Conservation (phyloP, 192 early-diverging fungal species). For the Entophlyctis helioformis region DNA sequence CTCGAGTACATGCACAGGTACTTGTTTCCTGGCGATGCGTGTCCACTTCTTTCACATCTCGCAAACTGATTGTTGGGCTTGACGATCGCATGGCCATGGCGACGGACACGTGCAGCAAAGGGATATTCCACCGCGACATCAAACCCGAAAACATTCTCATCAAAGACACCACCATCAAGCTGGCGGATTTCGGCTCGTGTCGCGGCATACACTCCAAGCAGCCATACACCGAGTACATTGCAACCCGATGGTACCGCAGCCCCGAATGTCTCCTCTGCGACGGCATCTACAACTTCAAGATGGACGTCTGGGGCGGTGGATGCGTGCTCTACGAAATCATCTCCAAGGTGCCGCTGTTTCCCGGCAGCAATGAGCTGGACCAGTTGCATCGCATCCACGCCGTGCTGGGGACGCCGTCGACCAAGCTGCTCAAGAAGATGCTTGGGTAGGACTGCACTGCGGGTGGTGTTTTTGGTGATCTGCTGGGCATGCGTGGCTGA, state of each 20-base stretch:
- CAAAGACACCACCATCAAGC: slow-evolving; percentile 37
- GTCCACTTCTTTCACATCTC: no score
- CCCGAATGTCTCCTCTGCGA: slow-evolving; percentile 51
- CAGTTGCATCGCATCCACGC: slow-evolving; percentile 48
- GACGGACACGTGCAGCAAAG: slow-evolving; percentile 40
- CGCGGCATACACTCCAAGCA: slow-evolving; percentile 50
- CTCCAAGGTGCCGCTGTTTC: slow-evolving; percentile 40
- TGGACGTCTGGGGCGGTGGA: slow-evolving; percentile 53
- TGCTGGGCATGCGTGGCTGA: not conserved
- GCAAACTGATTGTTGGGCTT: no score
- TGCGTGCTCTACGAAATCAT: slow-evolving; percentile 51
- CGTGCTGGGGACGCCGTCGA: slow-evolving; percentile 42
- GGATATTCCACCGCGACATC: slow-evolving; percentile 52
- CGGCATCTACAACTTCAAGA: slow-evolving; percentile 43
- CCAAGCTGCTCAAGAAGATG: slow-evolving; percentile 37
- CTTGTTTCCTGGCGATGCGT: no score
- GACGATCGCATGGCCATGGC: no score
- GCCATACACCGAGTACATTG: slow-evolving; percentile 59
- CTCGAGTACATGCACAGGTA: slow-evolving; percentile 52
- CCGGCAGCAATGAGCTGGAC: slow-evolving; percentile 48
- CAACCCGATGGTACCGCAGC: slow-evolving; percentile 53
- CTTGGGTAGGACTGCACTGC: slow-evolving; percentile 22
- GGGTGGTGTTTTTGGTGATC: not conserved
- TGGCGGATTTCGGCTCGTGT: slow-evolving; percentile 55
- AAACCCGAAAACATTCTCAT: slow-evolving; percentile 53